Evolutionary conservation across 352 stramenopile species (phyloP).

Genomic region (Pythium coloratum): DNA sequence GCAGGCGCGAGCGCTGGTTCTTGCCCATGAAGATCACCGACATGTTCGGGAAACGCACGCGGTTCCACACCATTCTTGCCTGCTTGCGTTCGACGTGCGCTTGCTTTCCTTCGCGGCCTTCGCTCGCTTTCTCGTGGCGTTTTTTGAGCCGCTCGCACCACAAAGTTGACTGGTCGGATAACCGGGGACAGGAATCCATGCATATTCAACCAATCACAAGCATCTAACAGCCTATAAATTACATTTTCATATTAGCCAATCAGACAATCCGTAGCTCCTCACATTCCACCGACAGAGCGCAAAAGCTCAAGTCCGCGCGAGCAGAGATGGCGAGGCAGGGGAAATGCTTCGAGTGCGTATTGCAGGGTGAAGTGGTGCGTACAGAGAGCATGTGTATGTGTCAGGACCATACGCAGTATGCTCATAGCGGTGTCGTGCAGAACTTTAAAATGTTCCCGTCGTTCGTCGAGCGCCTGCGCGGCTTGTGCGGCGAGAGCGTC

Average conservation of each 20-base stretch:
- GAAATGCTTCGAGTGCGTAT: constrained; percentile 83
- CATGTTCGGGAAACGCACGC: constrained; percentile 88
- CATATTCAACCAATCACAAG: constrained; percentile 27
- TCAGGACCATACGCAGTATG: too few species aligned
- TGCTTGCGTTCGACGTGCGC: constrained; percentile 3
- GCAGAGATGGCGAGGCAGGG: constrained; percentile 52
- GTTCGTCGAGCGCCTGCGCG: constrained; percentile 77
- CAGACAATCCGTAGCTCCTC: constrained; percentile 4
- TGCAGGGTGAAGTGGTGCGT: constrained; percentile 82
- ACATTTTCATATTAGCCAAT: constrained; percentile 27
- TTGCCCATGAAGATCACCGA: constrained; percentile 86
- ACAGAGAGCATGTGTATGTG: background rate
- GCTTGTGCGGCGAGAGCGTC: constrained; percentile 75
- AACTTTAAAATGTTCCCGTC: constrained; percentile 83
- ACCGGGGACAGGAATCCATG: constrained; percentile 4
- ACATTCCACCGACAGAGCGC: constrained; percentile 19
- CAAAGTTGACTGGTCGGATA: constrained; percentile 26
- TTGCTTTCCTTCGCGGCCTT: constrained; percentile 22
- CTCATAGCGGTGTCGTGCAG: constrained; percentile 21
- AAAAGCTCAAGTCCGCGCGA: background rate
- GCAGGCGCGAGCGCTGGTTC: constrained; percentile 72
- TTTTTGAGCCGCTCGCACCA: constrained; percentile 21
- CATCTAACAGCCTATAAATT: constrained; percentile 1
- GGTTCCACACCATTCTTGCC: constrained; percentile 80
- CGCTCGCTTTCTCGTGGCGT: constrained; percentile 18